Evolutionary conservation across 2,329 filamentous ascomycete genomes (phyloP).

Genomic region (Didymellaceae sp.): DNA sequence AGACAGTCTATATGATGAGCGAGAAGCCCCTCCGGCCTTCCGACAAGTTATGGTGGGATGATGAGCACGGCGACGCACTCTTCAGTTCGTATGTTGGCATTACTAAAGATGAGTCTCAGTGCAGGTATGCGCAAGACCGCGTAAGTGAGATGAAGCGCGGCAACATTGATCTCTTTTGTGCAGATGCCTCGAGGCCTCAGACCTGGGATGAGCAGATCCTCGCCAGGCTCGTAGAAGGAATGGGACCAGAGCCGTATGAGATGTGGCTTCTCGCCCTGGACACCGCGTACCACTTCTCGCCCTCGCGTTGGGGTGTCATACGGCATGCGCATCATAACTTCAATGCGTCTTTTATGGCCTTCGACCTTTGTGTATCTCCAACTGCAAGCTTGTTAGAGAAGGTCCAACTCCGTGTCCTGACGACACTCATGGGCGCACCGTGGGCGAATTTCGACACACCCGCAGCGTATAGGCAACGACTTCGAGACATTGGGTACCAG

Average conservation of each 20-base stretch:
- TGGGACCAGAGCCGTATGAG: constrained; percentile 34
- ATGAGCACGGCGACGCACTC: neutral
- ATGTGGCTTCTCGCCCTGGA: constrained; percentile 64
- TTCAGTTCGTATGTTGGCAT: constrained; percentile 58
- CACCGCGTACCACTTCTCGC: constrained; percentile 64
- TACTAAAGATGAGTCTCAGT: constrained; percentile 58
- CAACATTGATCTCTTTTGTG: constrained; percentile 54
- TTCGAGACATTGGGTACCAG: constrained; percentile 59
- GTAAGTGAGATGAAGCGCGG: constrained; percentile 16
- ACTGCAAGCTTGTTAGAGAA: constrained; percentile 24
- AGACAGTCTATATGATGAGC: constrained; percentile 56
- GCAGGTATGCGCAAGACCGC: constrained; percentile 41
- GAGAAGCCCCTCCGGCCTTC: constrained; percentile 14
- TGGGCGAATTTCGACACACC: constrained; percentile 58
- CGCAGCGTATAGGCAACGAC: constrained; percentile 53
- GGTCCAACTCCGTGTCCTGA: constrained; percentile 52
- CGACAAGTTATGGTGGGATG: constrained; percentile 29
- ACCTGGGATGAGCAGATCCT: constrained; percentile 49
- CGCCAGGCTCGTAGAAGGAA: constrained; percentile 9
- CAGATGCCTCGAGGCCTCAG: constrained; percentile 57
- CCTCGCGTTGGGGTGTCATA: constrained; percentile 58
- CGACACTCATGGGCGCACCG: constrained; percentile 58
- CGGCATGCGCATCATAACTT: constrained; percentile 51
- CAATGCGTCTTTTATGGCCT: constrained; percentile 60
- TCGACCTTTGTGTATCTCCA: constrained; percentile 57